Base-by-base conservation (phyloP, 2,329 filamentous ascomycete species). In the Botrytis sinoallii region DNA sequence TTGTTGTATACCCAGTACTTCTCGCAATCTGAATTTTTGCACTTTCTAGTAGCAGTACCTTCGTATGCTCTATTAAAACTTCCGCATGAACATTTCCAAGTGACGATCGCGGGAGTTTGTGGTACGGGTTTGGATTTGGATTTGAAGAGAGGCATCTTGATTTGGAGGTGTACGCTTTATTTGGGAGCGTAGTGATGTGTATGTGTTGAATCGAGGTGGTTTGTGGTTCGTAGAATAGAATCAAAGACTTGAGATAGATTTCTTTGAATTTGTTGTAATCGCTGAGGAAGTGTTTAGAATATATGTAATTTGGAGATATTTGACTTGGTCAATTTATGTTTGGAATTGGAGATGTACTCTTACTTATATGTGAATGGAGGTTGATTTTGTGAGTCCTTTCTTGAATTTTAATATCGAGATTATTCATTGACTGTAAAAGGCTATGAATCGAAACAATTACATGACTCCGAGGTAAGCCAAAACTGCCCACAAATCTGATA, bases 301-400 rank as follows among this genome's bases (percentile, higher is more conserved):
- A 16, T 18, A 20, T 20, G 3, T 32, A 3, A 20, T 48, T 6
- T 46, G 4, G 18, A 1, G 7, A 9, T 6, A 22, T 32, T 25
- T 46, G 8, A 64, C 29, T 10, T 12, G n/a, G 22, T 29, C 9
- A 14, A 29, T 18, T 22, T 46, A 29, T 44, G 20, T 32, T 6
- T 1, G 12, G 4, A 10, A 2, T 25, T 46, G 1, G 18, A 25
- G 22, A 3, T 46, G 0, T 25, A 25, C 32, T 32, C 4, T 25
- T 35, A 12, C 25, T 12, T 4, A 22, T 32, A 22, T 48, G 29
- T 65, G 42, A 65, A 35, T 48, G 10, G 42, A 0, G 1, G 3
- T 14, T 46, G 4, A 25, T 22, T 25, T 35, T 48, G 2, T 14
- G 18, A 52, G 14, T 52, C 22, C 1, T 16, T 20, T 6, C 29